These are phyloP conservation scores for Erysiphe pulchra DNA, from an alignment of 2,329 filamentous ascomycete species.

Conservation along the genomic window DNA sequence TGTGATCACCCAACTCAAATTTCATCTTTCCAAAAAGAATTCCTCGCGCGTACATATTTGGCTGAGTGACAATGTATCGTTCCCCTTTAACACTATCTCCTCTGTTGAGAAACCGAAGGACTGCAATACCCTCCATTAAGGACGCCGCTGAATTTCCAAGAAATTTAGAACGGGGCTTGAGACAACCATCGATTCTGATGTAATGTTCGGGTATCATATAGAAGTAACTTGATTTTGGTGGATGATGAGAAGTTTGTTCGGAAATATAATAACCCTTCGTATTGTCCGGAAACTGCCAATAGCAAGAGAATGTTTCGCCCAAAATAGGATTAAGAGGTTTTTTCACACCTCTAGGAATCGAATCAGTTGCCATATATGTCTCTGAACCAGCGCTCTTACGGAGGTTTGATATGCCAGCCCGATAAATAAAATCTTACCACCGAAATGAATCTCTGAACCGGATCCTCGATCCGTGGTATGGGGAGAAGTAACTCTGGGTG, in stretches of 20 bases:
- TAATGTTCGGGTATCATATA: constrained; percentile 88
- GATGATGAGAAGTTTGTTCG: constrained; percentile 94
- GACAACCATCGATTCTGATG: constrained; percentile 81
- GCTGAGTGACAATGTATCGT: constrained; percentile 82
- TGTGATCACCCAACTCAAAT: constrained; percentile 92
- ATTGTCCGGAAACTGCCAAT: constrained; percentile 72
- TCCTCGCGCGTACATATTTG: constrained; percentile 95
- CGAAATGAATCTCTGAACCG: constrained; percentile 67
- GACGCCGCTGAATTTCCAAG: constrained; percentile 92
- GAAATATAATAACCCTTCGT: constrained; percentile 87
- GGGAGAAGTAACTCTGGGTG: constrained; percentile 86
- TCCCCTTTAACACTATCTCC: constrained; percentile 46
- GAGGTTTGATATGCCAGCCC: constrained; percentile 95
- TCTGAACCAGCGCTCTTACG: constrained; percentile 30
- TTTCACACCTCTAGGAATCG: constrained; percentile 54
- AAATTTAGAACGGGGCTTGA: constrained; percentile 89
- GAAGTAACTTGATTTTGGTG: constrained; percentile 96
- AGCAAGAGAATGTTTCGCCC: constrained; percentile 82
- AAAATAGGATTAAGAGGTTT: constrained; percentile 93
- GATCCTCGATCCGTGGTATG: constrained; percentile 71
- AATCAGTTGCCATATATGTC: neutral
- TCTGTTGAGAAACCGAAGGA: constrained; percentile 58
- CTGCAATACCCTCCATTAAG: constrained; percentile 91
- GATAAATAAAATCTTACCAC: constrained; percentile 97
- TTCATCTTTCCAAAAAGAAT: constrained; percentile 99